phyloP scores from a whole-genome alignment of 2,329 filamentous ascomycete genomes.

The Sporothrix dimorphospora region DNA sequence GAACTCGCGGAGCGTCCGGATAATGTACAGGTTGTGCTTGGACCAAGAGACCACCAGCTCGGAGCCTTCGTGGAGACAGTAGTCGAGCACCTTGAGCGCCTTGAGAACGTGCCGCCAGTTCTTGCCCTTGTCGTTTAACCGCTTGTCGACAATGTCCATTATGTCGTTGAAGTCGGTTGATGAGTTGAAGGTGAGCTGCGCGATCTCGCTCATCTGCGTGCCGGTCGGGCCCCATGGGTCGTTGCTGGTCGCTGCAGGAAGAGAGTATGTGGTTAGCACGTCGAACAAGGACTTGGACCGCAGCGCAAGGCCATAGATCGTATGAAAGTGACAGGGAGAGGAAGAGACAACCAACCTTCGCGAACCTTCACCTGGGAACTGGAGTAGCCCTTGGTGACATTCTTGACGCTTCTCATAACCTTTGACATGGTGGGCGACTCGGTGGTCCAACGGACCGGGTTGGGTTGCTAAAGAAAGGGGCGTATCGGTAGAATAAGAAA shows the following conservation, averaged over 20 bases:
- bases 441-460: constrained; percentile 29
- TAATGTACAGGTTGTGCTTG: constrained; percentile 96
- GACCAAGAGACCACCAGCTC: constrained; percentile 98
- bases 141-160: constrained; percentile 99
- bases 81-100: constrained; percentile 95
- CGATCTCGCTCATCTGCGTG: constrained; percentile 98
- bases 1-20: constrained; percentile 97
- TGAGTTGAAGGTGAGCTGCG: constrained; percentile 97
- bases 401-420: constrained; percentile 96
- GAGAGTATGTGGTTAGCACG: constrained; percentile 19
- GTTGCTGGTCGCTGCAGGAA: constrained; percentile 82
- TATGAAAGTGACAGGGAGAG: background rate
- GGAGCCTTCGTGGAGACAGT: constrained; percentile 95
- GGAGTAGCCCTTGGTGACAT: constrained; percentile 99
- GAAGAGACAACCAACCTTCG: constrained; percentile 69
- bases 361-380: constrained; percentile 96
- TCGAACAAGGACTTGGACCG: background rate
- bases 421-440: constrained; percentile 75
- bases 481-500: background rate
- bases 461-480: background rate
- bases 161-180: constrained; percentile 99
- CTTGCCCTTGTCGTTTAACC: constrained; percentile 98
- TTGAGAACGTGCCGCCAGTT: constrained; percentile 99
- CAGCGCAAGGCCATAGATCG: background rate
- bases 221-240: constrained; percentile 98